Conservation (phyloP, 208 protist species). For the Naegleria fowleri region DNA sequence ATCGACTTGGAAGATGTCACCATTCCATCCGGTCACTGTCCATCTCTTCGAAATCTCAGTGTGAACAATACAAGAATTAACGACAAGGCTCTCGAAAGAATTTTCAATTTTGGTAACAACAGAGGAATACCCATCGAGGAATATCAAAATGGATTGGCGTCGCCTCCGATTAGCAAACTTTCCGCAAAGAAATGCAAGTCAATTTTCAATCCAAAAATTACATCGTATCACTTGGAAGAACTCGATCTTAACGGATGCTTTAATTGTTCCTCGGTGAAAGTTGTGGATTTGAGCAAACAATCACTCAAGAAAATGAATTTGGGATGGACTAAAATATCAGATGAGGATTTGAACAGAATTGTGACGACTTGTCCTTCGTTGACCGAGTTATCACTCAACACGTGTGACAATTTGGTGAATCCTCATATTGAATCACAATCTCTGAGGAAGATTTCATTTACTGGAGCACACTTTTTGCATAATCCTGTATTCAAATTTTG, state of each 20-base stretch:
- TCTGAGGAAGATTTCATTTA: not conserved
- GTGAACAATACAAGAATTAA: not conserved
- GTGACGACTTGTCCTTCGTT: not conserved
- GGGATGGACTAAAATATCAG: not conserved
- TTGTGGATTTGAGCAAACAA: not conserved
- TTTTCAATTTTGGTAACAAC: not conserved
- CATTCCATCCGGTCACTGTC: not conserved
- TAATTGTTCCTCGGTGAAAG: not conserved
- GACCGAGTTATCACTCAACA: not conserved
- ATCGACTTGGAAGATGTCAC: not conserved
- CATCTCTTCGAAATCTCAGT: not conserved
- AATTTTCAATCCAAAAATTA: not conserved
- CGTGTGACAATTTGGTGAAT: not conserved
- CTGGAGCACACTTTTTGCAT: not conserved
- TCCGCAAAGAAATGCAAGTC: not conserved
- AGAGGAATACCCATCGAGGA: not conserved
- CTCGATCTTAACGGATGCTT: not conserved
- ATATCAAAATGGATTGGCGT: too few species aligned
- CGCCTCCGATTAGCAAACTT: not conserved
- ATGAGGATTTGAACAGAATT: not conserved
- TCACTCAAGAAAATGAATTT: not conserved
- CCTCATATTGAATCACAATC: not conserved
- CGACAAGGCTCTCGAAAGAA: not conserved
- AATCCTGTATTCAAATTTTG: not conserved
- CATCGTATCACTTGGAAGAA: not conserved